Percentiles rank a stretch among this genome's conserved stretches.
These are phyloP conservation scores for Acephala macrosclerotiorum DNA, from an alignment of 2,329 filamentous ascomycete genomes.

Conservation along the genomic window DNA sequence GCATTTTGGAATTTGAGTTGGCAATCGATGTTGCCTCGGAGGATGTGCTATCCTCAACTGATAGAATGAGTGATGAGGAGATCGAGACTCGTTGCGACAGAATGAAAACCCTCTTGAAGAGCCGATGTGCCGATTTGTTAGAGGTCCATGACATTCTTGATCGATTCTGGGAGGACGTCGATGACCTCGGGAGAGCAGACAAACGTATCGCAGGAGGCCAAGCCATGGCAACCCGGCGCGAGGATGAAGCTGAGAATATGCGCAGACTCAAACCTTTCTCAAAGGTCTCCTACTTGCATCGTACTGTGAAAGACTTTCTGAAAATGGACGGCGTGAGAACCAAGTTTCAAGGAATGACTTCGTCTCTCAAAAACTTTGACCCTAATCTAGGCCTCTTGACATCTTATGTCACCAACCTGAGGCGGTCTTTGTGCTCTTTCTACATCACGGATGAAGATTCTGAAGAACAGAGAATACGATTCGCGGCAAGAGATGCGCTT, in stretches of 20 bases:
- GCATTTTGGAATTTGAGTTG: conserved; percentile 8
- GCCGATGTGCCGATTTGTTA: neutral
- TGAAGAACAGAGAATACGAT: too few relatives aligned
- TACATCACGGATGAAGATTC: too few relatives aligned
- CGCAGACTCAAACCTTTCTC: neutral
- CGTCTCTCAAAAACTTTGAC: neutral
- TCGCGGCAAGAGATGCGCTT: too few relatives aligned
- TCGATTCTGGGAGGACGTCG: conserved; percentile 2
- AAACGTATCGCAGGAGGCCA: neutral
- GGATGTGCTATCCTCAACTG: too few relatives aligned
- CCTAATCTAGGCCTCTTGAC: neutral
- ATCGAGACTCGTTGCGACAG: conserved; percentile 5
- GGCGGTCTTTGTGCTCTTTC: neutral
- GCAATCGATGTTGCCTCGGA: conserved; percentile 2
- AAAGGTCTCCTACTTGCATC: conserved; percentile 8
- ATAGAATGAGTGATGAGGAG: conserved; percentile 1
- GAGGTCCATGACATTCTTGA: conserved; percentile 9
- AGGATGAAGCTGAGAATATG: neutral
- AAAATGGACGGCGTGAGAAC: neutral
- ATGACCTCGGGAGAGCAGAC: neutral
- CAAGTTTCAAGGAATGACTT: neutral
- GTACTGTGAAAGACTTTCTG: conserved; percentile 12
- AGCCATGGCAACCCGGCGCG: too few relatives aligned
- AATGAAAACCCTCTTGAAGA: conserved; percentile 6
- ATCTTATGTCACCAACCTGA: neutral